These are phyloP conservation scores for Oryza meyeriana DNA, from an alignment of 176 grass and related monocot species.

Conservation along the genomic window DNA sequence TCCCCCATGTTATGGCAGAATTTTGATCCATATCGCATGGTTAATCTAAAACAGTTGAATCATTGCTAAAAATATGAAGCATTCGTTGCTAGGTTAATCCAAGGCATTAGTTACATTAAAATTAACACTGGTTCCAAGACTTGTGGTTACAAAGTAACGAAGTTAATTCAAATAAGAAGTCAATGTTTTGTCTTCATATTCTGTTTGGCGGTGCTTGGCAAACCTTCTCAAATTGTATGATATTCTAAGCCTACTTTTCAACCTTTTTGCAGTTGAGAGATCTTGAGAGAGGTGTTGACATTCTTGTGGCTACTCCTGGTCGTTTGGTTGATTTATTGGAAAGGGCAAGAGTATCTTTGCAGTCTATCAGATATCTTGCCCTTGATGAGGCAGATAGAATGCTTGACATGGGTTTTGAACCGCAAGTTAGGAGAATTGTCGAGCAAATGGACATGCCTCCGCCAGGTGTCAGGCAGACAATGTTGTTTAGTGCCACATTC, in stretches of 20 bases:
- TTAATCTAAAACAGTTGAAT: neutral
- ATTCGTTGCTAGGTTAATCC: neutral
- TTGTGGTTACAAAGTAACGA: neutral
- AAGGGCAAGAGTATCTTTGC: constrained; percentile 82
- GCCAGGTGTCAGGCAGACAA: constrained; percentile 72
- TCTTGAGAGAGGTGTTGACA: constrained; percentile 92
- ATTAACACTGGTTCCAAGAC: neutral
- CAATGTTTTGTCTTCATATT: neutral
- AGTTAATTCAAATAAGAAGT: neutral
- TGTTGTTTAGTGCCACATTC: constrained; percentile 96
- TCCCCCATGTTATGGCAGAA: neutral
- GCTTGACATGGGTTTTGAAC: constrained; percentile 99
- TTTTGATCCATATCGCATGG: neutral
- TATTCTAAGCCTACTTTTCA: neutral
- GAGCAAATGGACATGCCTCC: constrained; percentile 97
- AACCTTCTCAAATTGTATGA: neutral
- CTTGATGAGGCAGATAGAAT: constrained; percentile 99
- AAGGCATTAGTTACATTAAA: neutral
- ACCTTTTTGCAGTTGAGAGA: constrained; percentile 68
- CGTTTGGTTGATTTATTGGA: constrained; percentile 94
- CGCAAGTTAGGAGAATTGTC: constrained; percentile 93
- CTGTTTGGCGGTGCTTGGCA: neutral
- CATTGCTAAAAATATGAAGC: neutral
- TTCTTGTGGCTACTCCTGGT: constrained; percentile 97
- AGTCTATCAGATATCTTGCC: constrained; percentile 79